Conservation (phyloP, 2,329 filamentous ascomycete species). For the Colletotrichum tamarilloi region DNA sequence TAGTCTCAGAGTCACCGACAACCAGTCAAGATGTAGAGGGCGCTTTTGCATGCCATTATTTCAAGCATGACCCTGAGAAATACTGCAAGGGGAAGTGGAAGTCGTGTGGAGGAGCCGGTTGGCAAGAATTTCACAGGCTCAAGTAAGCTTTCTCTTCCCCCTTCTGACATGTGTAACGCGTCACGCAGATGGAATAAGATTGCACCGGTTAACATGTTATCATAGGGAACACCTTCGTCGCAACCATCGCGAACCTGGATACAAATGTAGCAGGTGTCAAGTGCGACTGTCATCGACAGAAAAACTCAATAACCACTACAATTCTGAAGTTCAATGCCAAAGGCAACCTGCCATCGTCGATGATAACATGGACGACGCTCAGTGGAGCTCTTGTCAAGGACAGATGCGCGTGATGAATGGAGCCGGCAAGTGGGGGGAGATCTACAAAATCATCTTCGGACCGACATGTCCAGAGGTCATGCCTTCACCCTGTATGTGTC, state of each 20-base stretch:
- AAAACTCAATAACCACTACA: not conserved
- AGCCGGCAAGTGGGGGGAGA: not conserved
- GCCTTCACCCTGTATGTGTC: not conserved
- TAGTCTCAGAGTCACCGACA: not conserved
- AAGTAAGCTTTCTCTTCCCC: not conserved
- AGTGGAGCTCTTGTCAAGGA: not conserved
- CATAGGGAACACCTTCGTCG: not conserved
- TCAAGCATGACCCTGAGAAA: not conserved
- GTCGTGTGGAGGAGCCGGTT: not conserved
- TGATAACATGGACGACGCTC: not conserved
- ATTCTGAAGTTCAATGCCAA: not conserved
- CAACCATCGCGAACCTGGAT: not conserved
- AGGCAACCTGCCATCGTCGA: not conserved
- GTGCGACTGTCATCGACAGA: not conserved
- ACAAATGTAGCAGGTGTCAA: not conserved
- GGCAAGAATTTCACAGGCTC: not conserved
- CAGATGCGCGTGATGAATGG: not conserved
- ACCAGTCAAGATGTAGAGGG: not conserved
- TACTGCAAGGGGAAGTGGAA: conserved; percentile 7
- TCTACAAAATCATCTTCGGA: not conserved
- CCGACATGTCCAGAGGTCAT: not conserved
- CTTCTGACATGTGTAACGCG: not conserved
- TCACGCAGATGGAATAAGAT: not conserved
- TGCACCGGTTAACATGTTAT: not conserved
- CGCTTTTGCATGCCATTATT: not conserved